A percentile compares a stretch with the other conserved stretches of the same genome.
These are phyloP conservation scores for Betula pendula DNA, from an alignment of 306 rosid genomes.

Conservation along the genomic window DNA sequence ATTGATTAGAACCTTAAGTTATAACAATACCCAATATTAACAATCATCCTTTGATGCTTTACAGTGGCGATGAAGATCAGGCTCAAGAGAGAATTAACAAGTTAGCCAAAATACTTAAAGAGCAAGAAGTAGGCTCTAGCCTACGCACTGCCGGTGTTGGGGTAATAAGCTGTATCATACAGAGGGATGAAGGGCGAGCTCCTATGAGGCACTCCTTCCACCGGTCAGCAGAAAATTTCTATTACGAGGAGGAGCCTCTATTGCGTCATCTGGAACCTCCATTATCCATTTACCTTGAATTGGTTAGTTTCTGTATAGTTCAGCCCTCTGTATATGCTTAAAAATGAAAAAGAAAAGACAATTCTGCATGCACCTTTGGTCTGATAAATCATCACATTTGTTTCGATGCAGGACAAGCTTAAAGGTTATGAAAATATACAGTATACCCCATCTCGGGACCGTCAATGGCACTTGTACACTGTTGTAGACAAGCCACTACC, in stretches of 20 bases:
- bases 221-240: slow-evolving; percentile 77
- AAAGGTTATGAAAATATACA: slow-evolving; percentile 77
- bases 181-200: slow-evolving; percentile 97
- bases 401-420: slow-evolving; percentile 75
- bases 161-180: slow-evolving; percentile 91
- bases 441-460: slow-evolving; percentile 92
- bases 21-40: slow-evolving; percentile 28
- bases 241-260: slow-evolving; percentile 84
- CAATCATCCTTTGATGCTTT: slow-evolving; percentile 35
- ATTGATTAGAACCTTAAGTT: slow-evolving; percentile 13
- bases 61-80: slow-evolving; percentile 98
- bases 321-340: slow-evolving; percentile 16
- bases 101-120: slow-evolving; percentile 88
- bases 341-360: slow-evolving; percentile 21
- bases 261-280: slow-evolving; percentile 99
- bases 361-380: slow-evolving; percentile 24
- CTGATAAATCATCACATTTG: slow-evolving; percentile 29
- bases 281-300: slow-evolving; percentile 92
- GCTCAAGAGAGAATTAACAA: slow-evolving; percentile 94
- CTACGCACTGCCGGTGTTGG: slow-evolving; percentile 76
- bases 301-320: slow-evolving; percentile 62
- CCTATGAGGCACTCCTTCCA: slow-evolving; percentile 99
- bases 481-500: slow-evolving; percentile 72
- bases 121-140: slow-evolving; percentile 71
- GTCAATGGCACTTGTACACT: slow-evolving; percentile 96